A percentile compares a stretch with the other conserved stretches of the same genome.
phyloP scores from a whole-genome alignment of 75 land plant genomes.

The Picea glauca region DNA sequence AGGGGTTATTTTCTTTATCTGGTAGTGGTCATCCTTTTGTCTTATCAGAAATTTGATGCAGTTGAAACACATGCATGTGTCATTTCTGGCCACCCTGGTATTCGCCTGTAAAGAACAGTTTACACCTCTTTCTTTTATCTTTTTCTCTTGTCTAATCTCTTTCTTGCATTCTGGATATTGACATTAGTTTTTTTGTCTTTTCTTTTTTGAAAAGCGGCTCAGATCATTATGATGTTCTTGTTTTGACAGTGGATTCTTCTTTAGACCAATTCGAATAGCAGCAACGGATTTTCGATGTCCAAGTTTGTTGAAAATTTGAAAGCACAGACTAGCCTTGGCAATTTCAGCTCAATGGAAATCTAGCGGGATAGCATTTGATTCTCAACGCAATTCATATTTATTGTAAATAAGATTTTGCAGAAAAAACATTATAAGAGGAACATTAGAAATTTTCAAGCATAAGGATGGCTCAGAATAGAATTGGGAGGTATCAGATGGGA shows the following conservation, averaged over 20 bases:
- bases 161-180: background rate
- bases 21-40: too few species aligned
- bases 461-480: background rate
- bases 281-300: background rate
- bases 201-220: background rate
- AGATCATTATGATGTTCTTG: background rate
- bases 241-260: background rate
- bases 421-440: background rate
- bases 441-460: background rate
- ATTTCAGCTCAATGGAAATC: background rate
- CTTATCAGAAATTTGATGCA: too few species aligned
- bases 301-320: too few species aligned
- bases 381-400: background rate
- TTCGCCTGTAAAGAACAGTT: too few species aligned
- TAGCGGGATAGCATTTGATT: background rate
- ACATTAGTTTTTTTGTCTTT: background rate
- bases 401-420: background rate
- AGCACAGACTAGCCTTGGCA: too few species aligned
- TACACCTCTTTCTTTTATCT: too few species aligned
- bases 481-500: background rate
- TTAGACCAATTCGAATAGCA: background rate
- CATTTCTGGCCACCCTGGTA: too few species aligned
- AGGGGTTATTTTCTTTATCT: too few species aligned
- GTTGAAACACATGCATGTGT: too few species aligned
- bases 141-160: too few species aligned